Base-by-base conservation (phyloP, 345 rosid species). In the Reutealis trisperma region DNA sequence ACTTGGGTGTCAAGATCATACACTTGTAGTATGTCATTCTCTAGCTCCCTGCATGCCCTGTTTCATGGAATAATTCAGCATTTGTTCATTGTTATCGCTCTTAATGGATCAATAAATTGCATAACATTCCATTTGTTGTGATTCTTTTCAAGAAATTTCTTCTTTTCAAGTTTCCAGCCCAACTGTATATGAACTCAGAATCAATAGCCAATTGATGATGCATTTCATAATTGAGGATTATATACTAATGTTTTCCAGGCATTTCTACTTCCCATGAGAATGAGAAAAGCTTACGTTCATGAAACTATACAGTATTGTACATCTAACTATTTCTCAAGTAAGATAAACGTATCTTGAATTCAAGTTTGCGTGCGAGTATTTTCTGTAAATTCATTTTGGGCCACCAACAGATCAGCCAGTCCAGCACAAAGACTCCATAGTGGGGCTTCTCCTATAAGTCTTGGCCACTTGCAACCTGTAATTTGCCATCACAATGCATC, bases 381-480 rank as follows among this genome's bases (percentile, higher is more conserved):
- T 55, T 37, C 63, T 22, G 22, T 52, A 13, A 37, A 65, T 49
- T 34, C 70, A 54, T 18, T 21, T 44, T 14, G 9, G 49, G 4
- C 18, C 66, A 5, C 52, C 57, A 8, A 19, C 5, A 42, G n/a
- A 6, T 67, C 67, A 45, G 51, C 51, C 37, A 58, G 72, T 27
- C 62, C 58, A 58, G 58, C 41, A 30, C 60, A 11, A 15, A 24
- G 5, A 47, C 11, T 30, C 16, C 2, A 4, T 8, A 19, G 45
- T 7, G n/a, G 8, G 22, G 55, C 75, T 60, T 49, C 68, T 45
- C 59, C 45, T 27, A 7, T 47, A 32, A 54, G 24, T 25, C 60
- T 47, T 69, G 19, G 79, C 41, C 70, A 47, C 63, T 6, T 22
- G 18, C 65, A n/a, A 55, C 70, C 79, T 61, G 68, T 47, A 59